A percentile compares a stretch with the other conserved stretches of the same genome.
Conservation (phyloP, 148 eudicot genomes). For the Hydrangea macrophylla region DNA sequence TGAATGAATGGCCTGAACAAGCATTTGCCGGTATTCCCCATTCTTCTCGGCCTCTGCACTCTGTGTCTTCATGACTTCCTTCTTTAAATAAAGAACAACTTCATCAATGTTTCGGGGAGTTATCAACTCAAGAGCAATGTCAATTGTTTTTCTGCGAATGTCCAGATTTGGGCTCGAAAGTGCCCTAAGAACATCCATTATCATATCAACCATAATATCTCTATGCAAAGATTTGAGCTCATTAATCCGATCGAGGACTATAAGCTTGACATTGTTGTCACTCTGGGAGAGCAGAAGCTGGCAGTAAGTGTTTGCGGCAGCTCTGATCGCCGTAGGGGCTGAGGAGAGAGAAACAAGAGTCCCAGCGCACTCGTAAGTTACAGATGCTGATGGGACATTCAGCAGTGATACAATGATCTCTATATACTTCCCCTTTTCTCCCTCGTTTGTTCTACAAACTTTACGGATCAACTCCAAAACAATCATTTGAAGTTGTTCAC, state of each 20-base stretch:
- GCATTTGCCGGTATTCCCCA: constrained; percentile 95
- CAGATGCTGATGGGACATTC: constrained; percentile 84
- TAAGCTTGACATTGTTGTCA: constrained; percentile 95
- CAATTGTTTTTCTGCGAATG: constrained; percentile 80
- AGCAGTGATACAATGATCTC: constrained; percentile 79
- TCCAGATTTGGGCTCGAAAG: constrained; percentile 95
- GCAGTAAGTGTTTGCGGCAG: constrained; percentile 88
- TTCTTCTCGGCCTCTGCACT: constrained; percentile 88
- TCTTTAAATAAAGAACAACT: constrained; percentile 86
- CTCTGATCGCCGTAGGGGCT: constrained; percentile 90
- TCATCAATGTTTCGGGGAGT: constrained; percentile 87
- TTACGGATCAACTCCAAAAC: constrained; percentile 85
- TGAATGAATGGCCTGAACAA: constrained; percentile 92
- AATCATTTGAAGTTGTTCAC: constrained; percentile 85
- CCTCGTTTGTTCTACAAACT: constrained; percentile 82
- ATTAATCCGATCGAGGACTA: constrained; percentile 81
- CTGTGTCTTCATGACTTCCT: constrained; percentile 94
- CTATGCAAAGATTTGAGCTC: constrained; percentile 77
- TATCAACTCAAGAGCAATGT: constrained; percentile 75
- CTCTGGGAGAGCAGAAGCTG: constrained; percentile 87
- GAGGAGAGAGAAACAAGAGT: constrained; percentile 89
- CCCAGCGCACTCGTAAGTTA: constrained; percentile 82
- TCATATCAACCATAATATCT: constrained; percentile 87
- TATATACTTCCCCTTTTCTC: constrained; percentile 86
- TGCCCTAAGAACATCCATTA: constrained; percentile 95